Evolutionary conservation across 2,329 filamentous ascomycete species (phyloP).

Genomic region (Penicillium sp.): DNA sequence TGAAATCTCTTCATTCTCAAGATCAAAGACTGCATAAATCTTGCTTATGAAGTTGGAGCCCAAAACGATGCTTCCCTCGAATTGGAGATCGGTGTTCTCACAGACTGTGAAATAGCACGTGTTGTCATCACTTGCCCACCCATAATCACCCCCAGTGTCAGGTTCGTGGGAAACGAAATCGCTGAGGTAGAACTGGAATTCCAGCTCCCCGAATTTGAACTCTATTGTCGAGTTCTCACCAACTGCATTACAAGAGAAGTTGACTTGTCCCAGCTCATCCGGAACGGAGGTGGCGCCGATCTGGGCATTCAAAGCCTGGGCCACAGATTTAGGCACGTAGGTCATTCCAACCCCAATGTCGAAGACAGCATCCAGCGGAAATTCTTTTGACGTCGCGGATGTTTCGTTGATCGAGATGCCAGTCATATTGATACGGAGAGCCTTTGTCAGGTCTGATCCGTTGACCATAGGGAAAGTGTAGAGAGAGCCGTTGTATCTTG

Average conservation of each 20-base stretch:
- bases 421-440: slow-evolving; percentile 3
- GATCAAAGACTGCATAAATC: slow-evolving; percentile 11
- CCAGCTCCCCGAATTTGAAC: slow-evolving; percentile 5
- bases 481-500: slow-evolving; percentile 2
- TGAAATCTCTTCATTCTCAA: slow-evolving; percentile 10
- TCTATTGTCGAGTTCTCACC: not conserved
- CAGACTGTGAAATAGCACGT: slow-evolving; percentile 2
- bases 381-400: not conserved
- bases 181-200: not conserved
- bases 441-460: not conserved
- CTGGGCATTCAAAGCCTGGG: slow-evolving; percentile 1
- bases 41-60: slow-evolving; percentile 4
- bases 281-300: not conserved
- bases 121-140: not conserved
- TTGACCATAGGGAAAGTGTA: slow-evolving; percentile 8
- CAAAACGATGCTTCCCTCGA: slow-evolving; percentile 1
- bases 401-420: slow-evolving; percentile 3
- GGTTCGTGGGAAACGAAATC: not conserved
- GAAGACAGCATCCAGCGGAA: slow-evolving; percentile 1
- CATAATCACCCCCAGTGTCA: not conserved
- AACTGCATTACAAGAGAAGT: slow-evolving; percentile 3
- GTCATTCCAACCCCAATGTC: not conserved
- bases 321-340: slow-evolving; percentile 5
- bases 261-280: slow-evolving; percentile 3
- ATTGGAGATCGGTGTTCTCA: not conserved